Conservation (phyloP, 1,284 basidiomycete species). For the Limonomyces culmigenus region DNA sequence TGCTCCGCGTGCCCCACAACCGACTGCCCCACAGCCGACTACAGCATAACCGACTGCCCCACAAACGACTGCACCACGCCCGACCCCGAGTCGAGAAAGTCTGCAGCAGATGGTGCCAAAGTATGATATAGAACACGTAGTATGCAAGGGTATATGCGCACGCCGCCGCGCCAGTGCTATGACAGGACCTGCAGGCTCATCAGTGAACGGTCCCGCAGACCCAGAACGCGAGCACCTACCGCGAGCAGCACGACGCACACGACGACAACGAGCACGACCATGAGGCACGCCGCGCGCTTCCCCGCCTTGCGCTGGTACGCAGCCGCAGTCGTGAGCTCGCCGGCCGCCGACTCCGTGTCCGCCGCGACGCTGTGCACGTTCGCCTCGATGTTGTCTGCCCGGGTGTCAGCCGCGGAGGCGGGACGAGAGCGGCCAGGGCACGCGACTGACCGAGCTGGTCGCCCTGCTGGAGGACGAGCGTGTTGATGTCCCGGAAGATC, state of each 20-base stretch:
- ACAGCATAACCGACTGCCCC: too few relatives aligned
- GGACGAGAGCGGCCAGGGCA: neutral
- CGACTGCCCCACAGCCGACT: too few relatives aligned
- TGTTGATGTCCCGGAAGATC: conserved; percentile 94
- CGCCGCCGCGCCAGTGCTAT: too few relatives aligned
- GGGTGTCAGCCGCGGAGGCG: neutral
- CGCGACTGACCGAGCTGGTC: conserved; percentile 77
- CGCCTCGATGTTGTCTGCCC: conserved; percentile 85
- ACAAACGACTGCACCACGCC: too few relatives aligned
- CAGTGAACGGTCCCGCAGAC: too few relatives aligned
- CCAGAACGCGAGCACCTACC: too few relatives aligned
- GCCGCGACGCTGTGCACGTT: conserved; percentile 81
- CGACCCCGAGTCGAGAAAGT: too few relatives aligned
- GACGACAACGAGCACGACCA: conserved; percentile 80
- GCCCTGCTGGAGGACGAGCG: conserved; percentile 89
- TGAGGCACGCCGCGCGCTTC: conserved; percentile 74
- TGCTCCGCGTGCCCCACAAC: too few relatives aligned
- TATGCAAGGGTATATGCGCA: too few relatives aligned
- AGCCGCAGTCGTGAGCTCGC: conserved; percentile 80
- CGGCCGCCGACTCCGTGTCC: conserved; percentile 74
- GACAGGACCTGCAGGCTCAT: too few relatives aligned
- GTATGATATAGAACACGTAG: too few relatives aligned
- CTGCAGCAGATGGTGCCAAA: too few relatives aligned
- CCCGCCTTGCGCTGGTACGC: conserved; percentile 95
- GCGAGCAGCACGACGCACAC: conserved; percentile 83